phyloP scores from a whole-genome alignment of 257 asterid species.

The Solanum acaule region DNA sequence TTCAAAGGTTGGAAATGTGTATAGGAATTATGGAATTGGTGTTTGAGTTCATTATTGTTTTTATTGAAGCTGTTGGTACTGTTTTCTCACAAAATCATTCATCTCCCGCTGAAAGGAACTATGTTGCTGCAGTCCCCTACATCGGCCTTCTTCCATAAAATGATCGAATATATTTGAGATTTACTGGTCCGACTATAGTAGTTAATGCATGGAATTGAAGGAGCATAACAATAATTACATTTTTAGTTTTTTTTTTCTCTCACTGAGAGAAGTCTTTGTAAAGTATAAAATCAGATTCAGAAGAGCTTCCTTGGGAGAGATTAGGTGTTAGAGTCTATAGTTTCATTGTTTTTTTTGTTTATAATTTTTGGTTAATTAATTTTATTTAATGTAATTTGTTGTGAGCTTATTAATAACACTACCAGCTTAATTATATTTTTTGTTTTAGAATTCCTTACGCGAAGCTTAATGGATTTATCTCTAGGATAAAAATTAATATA shows the following conservation, averaged over 20 bases:
- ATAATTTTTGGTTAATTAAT: background rate
- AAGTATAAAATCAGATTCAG: background rate
- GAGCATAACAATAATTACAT: background rate
- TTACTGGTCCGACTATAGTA: background rate
- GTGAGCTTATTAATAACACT: background rate
- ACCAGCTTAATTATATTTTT: too few relatives aligned
- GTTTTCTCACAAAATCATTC: conserved; percentile 15
- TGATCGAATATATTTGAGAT: background rate
- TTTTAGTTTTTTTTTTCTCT: background rate
- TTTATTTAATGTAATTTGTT: background rate
- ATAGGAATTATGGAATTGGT: conserved; percentile 35
- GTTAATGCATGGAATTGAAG: too few relatives aligned
- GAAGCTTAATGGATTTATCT: background rate
- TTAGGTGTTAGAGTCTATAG: background rate
- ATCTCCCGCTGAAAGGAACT: background rate
- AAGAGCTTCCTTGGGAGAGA: background rate
- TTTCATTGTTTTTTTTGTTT: background rate
- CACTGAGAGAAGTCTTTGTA: background rate
- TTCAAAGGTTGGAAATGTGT: conserved; percentile 45
- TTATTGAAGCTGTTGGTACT: conserved; percentile 36
- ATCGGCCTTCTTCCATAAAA: conserved; percentile 46
- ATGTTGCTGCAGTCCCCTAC: conserved; percentile 25
- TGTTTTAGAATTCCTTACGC: background rate
- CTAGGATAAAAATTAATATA: background rate
- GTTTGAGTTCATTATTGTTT: conserved; percentile 23